Evolutionary conservation across 345 rosid genomes (phyloP), one percentile per base, ranked within the genome.

Genomic region (Boechera stricta): DNA sequence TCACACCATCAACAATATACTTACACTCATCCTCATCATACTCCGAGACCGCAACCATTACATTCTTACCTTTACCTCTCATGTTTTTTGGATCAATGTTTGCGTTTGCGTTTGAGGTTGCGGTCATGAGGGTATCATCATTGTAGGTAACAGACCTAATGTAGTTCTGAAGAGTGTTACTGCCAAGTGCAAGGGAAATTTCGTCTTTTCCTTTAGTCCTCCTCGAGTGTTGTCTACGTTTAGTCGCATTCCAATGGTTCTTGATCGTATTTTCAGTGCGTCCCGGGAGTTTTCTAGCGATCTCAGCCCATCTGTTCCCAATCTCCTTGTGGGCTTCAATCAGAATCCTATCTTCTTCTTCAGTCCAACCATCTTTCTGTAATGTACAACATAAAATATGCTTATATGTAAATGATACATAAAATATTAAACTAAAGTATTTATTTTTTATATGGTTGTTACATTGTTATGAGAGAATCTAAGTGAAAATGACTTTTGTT

Each of bases 301-400:
- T 91, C 80, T 88, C 93, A 2, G 90, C 90, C 97, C 97, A 91
- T 52, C 44, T 76, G 70, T 91, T 91, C 3, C 97, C 97, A 4
- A 91, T 59, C 52, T 77, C 76, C 24, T 77, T 88, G 59, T 91
- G 97, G 3, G 82, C 57, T 56, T 75, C 16, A 0, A 79, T 75
- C 15, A 79, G 9, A 6, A 79, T 49, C 4, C 0, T 74, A 12
- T 90, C 91, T 60, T 90, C 96, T 33, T 84, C 86, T 52, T 88
- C 90, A n/a, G 76, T 85, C 96, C 96, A 90, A 3, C 83, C 80
- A 58, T 86, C 89, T 82, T 90, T 90, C 96, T 88, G 81, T 73
- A 72, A 60, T 8, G 57, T 21, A 67, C 15, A 31, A 72, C 31
- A 45, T 51, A 42, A 42, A 44, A 31, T 53, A 31, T 18, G 11